phyloP scores from a whole-genome alignment of 1,284 basidiomycete species.

The Porodaedalea pini region DNA sequence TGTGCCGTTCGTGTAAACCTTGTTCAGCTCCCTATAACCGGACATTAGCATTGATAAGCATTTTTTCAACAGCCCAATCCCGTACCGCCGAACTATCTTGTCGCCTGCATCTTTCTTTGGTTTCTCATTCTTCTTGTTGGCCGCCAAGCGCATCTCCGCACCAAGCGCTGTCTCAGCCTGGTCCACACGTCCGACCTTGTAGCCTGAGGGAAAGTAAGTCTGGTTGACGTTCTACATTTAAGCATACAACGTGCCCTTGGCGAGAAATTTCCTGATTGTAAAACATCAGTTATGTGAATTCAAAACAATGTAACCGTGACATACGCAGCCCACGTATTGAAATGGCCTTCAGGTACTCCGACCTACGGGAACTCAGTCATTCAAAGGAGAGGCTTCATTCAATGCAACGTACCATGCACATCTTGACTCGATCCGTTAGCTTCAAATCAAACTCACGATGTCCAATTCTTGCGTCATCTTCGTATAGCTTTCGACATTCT shows the following conservation, averaged over 20 bases:
- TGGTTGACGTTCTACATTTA: slow-evolving; percentile 11
- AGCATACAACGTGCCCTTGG: slow-evolving; percentile 53
- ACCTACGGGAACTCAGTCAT: slow-evolving; percentile 49
- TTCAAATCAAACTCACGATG: slow-evolving; percentile 93
- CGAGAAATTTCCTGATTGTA: slow-evolving; percentile 65
- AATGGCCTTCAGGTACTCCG: slow-evolving; percentile 92
- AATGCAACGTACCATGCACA: slow-evolving; percentile 80
- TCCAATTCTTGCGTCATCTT: slow-evolving; percentile 89
- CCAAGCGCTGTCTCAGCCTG: slow-evolving; percentile 92
- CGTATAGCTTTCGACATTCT: slow-evolving; percentile 69
- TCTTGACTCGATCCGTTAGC: slow-evolving; percentile 89
- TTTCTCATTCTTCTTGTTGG: slow-evolving; percentile 58
- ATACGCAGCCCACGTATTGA: slow-evolving; percentile 89
- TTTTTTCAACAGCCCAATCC: background rate
- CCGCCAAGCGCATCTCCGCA: slow-evolving; percentile 76
- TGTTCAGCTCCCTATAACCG: slow-evolving; percentile 75
- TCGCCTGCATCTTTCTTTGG: slow-evolving; percentile 50
- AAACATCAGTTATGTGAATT: background rate
- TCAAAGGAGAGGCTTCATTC: background rate
- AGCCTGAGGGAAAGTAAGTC: slow-evolving; percentile 47
- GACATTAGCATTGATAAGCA: slow-evolving; percentile 29
- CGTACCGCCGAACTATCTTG: slow-evolving; percentile 76
- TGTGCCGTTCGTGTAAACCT: slow-evolving; percentile 96
- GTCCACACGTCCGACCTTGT: slow-evolving; percentile 97
- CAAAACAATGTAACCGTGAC: slow-evolving; percentile 30